phyloP scores from a whole-genome alignment of 2,329 filamentous ascomycete genomes.

The Claviceps maximensis region DNA sequence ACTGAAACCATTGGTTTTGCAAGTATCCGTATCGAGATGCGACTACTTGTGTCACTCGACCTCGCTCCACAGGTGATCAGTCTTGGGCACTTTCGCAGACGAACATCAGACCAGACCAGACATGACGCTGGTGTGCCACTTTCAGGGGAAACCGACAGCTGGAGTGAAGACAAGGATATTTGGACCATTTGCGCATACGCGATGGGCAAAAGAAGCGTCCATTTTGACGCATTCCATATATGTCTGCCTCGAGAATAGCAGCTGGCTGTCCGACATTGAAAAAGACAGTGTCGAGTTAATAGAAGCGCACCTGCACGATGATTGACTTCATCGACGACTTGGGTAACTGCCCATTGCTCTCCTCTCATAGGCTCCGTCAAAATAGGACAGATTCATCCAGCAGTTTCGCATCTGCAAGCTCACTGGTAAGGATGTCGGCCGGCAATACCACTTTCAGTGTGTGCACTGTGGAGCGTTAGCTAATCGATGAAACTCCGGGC shows the following conservation, averaged over 20 bases:
- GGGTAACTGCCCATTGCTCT: background rate
- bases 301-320: background rate
- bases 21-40: slow-evolving; percentile 1
- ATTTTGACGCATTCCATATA: background rate
- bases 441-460: background rate
- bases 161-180: background rate
- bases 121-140: background rate
- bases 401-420: background rate
- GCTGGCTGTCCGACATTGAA: background rate
- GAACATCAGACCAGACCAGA: background rate
- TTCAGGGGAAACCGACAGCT: background rate
- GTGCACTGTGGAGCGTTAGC: background rate
- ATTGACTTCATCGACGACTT: background rate
- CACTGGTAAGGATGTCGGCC: background rate
- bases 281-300: background rate
- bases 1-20: background rate
- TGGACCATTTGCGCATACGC: background rate
- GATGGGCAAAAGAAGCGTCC: background rate
- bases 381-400: background rate
- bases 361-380: background rate
- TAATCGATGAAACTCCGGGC: background rate
- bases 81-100: background rate
- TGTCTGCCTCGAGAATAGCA: background rate
- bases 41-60: slow-evolving; percentile 1
- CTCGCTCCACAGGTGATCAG: background rate